phyloP scores from a whole-genome alignment of 225 moss, liverwort and hornwort species.

The Polytrichum commune region DNA sequence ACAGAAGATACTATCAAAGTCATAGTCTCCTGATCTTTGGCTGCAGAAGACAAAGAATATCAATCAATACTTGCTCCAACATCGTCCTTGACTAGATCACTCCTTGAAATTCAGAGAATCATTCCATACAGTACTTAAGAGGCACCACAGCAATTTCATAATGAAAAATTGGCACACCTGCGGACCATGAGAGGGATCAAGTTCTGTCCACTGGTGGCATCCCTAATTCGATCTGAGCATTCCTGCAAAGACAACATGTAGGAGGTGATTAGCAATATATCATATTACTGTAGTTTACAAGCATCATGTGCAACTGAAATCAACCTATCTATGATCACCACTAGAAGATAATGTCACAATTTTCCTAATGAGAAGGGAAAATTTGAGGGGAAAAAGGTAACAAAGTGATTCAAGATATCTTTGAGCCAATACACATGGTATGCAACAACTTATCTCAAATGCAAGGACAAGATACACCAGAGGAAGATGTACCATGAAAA shows the following conservation, averaged over 20 bases:
- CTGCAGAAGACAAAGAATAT: conserved; percentile 36
- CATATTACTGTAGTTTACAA: not conserved
- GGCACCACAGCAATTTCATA: too few species aligned
- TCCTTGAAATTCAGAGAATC: not conserved
- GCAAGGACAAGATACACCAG: not conserved
- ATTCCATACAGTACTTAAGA: not conserved
- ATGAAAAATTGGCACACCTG: conserved; percentile 36
- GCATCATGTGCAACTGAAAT: not conserved
- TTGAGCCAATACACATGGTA: too few species aligned
- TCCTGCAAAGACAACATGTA: conserved; percentile 36
- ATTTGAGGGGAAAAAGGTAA: too few species aligned
- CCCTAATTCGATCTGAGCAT: conserved; percentile 76
- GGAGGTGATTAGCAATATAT: too few species aligned
- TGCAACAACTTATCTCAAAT: not conserved
- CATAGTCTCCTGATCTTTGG: conserved; percentile 65
- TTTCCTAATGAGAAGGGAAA: too few species aligned
- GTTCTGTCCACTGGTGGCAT: conserved; percentile 69
- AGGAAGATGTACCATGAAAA: conserved; percentile 57
- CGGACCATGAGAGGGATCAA: conserved; percentile 86
- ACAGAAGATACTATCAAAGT: conserved; percentile 84
- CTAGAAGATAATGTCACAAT: too few species aligned
- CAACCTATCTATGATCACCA: not conserved
- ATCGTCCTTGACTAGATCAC: not conserved
- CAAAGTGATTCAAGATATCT: too few species aligned
- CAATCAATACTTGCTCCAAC: not conserved